Base-by-base conservation (phyloP, 1,284 basidiomycete species). In the Melampsora abietis-canadensis region DNA sequence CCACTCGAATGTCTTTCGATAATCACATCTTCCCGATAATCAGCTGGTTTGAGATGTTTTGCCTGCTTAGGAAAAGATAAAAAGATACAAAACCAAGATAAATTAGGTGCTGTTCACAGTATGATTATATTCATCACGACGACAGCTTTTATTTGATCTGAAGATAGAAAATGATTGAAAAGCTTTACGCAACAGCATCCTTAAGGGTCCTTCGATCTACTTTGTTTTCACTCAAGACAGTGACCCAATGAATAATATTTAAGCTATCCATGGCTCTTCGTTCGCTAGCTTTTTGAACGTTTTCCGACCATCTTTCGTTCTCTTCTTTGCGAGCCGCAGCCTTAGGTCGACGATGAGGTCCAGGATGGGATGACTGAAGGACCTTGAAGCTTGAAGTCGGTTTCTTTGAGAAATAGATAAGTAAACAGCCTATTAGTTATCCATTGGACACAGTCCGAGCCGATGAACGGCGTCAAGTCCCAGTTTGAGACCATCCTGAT, bases 21-120 rank as follows among this genome's bases (percentile, higher is more conserved):
- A 10, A 72, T 64, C 4, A 72, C 62, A 46, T 64, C 61, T 37
- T 65, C 69, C 34, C 46, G 27, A 54, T 72, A 72, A 19, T 72
- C 61, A 40, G 21, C 30, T 17, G 69, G 62, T 30, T 51, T 65
- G 21, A 72, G 40, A 34, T 51, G 62, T 64, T 57, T 34, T 27
- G 51, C 69, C 69, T 72, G 51, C 27, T 24, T 21, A 47, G 19
- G 21, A 64, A 46, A 64, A 24, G 34, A 64, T n/a, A 1, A 46
- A 19, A 40, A 40, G 2, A 19, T n/a, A 46, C 10, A 46, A 64
- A 46, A 64, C 34, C 19, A 7, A 27, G 21, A 27, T n/a, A n/a
- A 54, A 54, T 54, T n/a, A 12, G 51, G 12, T 5, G 4, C 12
- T 40, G 37, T 7, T 5, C 37, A 40, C 12, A 27, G 51, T 54